phyloP scores from a whole-genome alignment of 352 stramenopile species.

The Aphanomyces astaci region DNA sequence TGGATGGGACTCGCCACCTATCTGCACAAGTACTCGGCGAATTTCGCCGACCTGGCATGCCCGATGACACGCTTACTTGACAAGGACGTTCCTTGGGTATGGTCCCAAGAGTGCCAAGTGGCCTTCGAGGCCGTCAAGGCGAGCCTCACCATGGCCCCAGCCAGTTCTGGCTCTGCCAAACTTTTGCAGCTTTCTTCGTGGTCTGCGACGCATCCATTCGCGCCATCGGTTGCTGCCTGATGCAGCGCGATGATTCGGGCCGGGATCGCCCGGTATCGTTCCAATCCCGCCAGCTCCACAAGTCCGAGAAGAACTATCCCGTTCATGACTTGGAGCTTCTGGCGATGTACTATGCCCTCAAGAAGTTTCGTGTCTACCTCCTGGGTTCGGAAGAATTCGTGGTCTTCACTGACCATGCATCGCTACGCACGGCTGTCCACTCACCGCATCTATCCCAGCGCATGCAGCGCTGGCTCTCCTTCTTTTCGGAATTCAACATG shows the following conservation, averaged over 20 bases:
- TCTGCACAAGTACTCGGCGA: slow-evolving; percentile 21
- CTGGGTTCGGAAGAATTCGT: slow-evolving; percentile 25
- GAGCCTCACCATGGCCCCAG: not conserved
- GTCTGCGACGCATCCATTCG: slow-evolving; percentile 27
- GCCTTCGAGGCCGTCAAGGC: slow-evolving; percentile 12
- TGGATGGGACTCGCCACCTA: slow-evolving; percentile 17
- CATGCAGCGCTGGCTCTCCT: slow-evolving; percentile 27
- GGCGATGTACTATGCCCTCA: slow-evolving; percentile 26
- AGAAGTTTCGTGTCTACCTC: slow-evolving; percentile 31
- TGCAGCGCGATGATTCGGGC: slow-evolving; percentile 4
- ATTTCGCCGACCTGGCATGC: slow-evolving; percentile 17
- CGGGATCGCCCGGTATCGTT: slow-evolving; percentile 27
- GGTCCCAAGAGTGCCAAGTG: not conserved
- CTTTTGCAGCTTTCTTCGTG: slow-evolving; percentile 15
- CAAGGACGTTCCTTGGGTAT: slow-evolving; percentile 5
- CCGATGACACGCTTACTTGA: slow-evolving; percentile 1
- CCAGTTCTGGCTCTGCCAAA: slow-evolving; percentile 1
- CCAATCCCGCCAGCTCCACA: slow-evolving; percentile 27
- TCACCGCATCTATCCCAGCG: slow-evolving; percentile 23
- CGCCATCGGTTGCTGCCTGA: slow-evolving; percentile 28
- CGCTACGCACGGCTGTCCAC: slow-evolving; percentile 18
- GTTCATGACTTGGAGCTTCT: slow-evolving; percentile 28
- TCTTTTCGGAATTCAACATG: slow-evolving; percentile 33
- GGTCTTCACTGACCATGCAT: slow-evolving; percentile 31
- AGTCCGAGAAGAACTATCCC: slow-evolving; percentile 27